Percentiles rank a stretch among this genome's conserved stretches.
These are phyloP conservation scores for Apophysomyces elegans DNA, from an alignment of 371 early-diverging fungal species.

Conservation along the genomic window DNA sequence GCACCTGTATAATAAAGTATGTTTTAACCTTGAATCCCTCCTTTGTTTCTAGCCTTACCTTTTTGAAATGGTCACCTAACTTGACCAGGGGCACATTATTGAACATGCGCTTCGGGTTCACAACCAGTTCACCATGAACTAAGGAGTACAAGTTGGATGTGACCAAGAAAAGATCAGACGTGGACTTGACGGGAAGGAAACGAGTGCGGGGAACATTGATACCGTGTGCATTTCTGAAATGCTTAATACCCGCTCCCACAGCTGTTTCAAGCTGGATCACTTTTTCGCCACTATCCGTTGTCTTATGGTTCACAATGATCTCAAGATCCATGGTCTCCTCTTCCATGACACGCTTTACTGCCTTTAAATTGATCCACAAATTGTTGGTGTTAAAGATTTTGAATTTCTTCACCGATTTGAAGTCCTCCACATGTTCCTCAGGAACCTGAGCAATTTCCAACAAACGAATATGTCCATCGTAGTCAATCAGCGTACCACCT, in stretches of 20 bases:
- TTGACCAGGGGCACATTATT: slow-evolving; percentile 95
- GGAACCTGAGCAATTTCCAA: slow-evolving; percentile 99
- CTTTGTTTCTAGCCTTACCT: slow-evolving; percentile 61
- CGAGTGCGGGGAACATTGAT: slow-evolving; percentile 98
- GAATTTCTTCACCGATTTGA: slow-evolving; percentile 99
- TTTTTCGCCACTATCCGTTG: slow-evolving; percentile 85
- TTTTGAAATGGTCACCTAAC: slow-evolving; percentile 98
- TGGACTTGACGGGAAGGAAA: slow-evolving; percentile 99
- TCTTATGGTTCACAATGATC: slow-evolving; percentile 98
- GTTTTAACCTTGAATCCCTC: not conserved
- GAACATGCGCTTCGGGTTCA: slow-evolving; percentile 95
- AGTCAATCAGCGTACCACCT: slow-evolving; percentile 99
- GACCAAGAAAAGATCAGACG: slow-evolving; percentile 98
- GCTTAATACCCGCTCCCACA: slow-evolving; percentile 99
- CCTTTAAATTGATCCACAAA: slow-evolving; percentile 96
- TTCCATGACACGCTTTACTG: slow-evolving; percentile 93
- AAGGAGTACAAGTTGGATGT: slow-evolving; percentile 95
- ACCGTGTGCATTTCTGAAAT: slow-evolving; percentile 96
- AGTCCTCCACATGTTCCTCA: slow-evolving; percentile 96
- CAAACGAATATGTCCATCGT: slow-evolving; percentile 93
- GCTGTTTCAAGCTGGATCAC: slow-evolving; percentile 99
- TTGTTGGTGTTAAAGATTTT: slow-evolving; percentile 99
- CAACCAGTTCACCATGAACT: slow-evolving; percentile 88
- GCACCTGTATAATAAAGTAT: not conserved
- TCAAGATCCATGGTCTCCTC: slow-evolving; percentile 88